Base-by-base conservation (phyloP, 352 stramenopile genomes). In the Pythium aristosporum region DNA sequence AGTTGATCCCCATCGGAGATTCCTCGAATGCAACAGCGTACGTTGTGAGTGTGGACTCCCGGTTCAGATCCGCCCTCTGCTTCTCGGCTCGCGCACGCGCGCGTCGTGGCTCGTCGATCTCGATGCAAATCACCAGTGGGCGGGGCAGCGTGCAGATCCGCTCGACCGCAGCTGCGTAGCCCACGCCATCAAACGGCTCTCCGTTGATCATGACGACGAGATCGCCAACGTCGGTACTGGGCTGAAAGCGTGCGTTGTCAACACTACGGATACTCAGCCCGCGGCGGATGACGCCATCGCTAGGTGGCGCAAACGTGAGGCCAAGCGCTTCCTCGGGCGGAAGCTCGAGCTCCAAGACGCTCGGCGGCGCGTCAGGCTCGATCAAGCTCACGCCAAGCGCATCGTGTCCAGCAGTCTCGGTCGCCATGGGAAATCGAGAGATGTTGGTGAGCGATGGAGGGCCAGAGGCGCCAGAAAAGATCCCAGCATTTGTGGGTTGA, bases 21-120 rank as follows among this genome's bases (percentile, higher is more conserved):
- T 92, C 85, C 36, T 94, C 86, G 51, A 94, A 94, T 59, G 90
- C 84, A 7, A 93, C 84, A 11, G 82, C 82, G 51, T 94, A 94
- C 21, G 86, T 92, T 39, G 84, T 87, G n/a, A 94, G 74, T 63
- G 41, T 21, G 2, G 92, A 75, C 89, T n/a, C 80, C 82, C 60
- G 82, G 90, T 66, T 91, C 91, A 43, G 92, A 92, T 64, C 82
- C 88, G 50, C 92, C 80, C 79, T 65, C 21, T 85, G 77, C 65
- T 84, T 63, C 18, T 87, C 75, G n/a, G 80, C 75, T 48, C 83
- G 72, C 2, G 42, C 65, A 39, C 11, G 6, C 34, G 34, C 54
- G 87, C 73, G 32, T 92, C 85, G 41, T 92, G 25, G 25, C 5
- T 30, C 25, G 25, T 30, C 1, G 25, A 30, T 82, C 58, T 94